Evolutionary conservation across 441 rosid species (phyloP).

Genomic region (Arabidopsis lyrata): DNA sequence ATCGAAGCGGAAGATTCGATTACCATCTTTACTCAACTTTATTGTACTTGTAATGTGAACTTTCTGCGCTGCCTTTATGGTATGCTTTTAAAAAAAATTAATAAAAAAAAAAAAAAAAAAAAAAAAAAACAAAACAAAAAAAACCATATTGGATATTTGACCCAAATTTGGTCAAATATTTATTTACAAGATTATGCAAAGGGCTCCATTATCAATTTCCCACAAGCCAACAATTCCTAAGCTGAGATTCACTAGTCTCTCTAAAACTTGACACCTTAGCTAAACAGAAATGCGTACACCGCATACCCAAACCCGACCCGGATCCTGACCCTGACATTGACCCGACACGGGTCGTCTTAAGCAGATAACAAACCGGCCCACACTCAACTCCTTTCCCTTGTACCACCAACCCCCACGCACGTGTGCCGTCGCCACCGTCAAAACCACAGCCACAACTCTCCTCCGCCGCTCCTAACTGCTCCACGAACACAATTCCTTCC

Average conservation of each 20-base stretch:
- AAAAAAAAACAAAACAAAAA: too few relatives aligned
- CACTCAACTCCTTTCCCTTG: conserved; percentile 63
- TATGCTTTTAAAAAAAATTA: too few relatives aligned
- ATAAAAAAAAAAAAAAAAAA: too few relatives aligned
- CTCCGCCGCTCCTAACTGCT: conserved; percentile 48
- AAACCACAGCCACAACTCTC: conserved; percentile 37
- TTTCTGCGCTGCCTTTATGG: too few relatives aligned
- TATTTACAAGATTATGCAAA: conserved; percentile 10
- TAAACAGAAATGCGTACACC: conserved; percentile 67
- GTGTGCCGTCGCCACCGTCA: conserved; percentile 44
- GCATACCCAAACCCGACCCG: conserved; percentile 47
- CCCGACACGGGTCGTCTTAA: conserved; percentile 68
- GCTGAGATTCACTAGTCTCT: conserved; percentile 55
- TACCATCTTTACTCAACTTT: too few relatives aligned
- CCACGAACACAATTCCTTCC: conserved; percentile 72
- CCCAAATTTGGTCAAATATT: conserved; percentile 6
- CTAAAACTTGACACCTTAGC: conserved; percentile 62
- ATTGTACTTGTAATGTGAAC: too few relatives aligned
- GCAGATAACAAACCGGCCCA: conserved; percentile 67
- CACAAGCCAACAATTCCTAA: conserved; percentile 63
- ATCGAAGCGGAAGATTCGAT: too few relatives aligned
- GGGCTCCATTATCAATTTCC: conserved; percentile 24
- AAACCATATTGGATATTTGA: neutral
- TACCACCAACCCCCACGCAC: conserved; percentile 80
- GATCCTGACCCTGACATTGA: conserved; percentile 42